Evolutionary conservation across 2,329 filamentous ascomycete species (phyloP).

Genomic region (Aspergillus candidus): DNA sequence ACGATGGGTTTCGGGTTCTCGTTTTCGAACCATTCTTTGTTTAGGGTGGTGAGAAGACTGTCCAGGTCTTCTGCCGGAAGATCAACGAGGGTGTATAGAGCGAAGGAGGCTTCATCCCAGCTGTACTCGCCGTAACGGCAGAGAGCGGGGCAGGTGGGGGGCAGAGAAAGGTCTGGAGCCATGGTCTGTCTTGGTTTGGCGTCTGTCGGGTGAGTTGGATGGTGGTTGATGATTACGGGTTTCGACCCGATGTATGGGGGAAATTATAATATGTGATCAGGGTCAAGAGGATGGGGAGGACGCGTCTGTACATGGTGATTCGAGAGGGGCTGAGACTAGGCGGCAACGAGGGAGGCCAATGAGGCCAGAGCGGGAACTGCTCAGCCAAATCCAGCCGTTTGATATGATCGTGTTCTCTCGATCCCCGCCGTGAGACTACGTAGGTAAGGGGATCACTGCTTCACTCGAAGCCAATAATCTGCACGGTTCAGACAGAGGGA

Average conservation of each 20-base stretch:
- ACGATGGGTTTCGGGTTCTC: background rate
- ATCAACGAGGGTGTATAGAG: constrained; percentile 1
- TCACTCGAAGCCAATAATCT: background rate
- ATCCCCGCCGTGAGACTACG: background rate
- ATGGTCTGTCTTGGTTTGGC: background rate
- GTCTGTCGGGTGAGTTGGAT: background rate
- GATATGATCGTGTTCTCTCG: background rate
- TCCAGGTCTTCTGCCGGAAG: background rate
- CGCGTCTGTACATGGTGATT: background rate
- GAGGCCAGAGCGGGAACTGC: background rate
- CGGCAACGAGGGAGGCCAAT: background rate
- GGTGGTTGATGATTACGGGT: background rate
- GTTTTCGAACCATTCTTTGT: background rate
- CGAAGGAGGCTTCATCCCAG: constrained; percentile 5
- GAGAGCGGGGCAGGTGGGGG: constrained; percentile 1
- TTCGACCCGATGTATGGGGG: background rate
- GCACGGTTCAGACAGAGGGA: background rate
- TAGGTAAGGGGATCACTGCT: background rate
- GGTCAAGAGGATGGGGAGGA: background rate
- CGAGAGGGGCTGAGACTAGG: background rate
- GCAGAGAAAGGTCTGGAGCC: constrained; percentile 3
- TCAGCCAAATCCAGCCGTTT: background rate
- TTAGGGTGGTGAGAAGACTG: background rate
- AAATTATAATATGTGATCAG: background rate
- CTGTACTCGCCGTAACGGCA: background rate